Evolutionary conservation across 495 filamentous ascomycete genomes (phyloP), one percentile per base, ranked within the genome.

Genomic region (Viridothelium virens): DNA sequence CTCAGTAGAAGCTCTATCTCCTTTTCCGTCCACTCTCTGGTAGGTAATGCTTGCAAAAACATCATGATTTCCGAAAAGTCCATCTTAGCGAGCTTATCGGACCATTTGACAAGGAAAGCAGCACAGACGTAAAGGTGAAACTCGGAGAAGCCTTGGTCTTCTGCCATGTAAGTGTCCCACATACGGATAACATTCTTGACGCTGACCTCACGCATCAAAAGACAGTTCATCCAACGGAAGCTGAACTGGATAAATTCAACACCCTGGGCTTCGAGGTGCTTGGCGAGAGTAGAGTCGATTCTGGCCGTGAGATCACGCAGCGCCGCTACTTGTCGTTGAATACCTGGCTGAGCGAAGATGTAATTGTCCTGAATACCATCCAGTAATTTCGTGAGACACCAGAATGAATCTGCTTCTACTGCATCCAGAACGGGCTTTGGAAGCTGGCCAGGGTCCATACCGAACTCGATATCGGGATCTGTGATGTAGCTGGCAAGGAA

Each of bases 81-180:
- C 94, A 97, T 97, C 77, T 95, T 96, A 38, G 91, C 84, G 48
- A 98, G 83, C 73, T 92, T 89, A 70, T 94, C 89, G 14, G 93
- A 92, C 94, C 94, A 98, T 76, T 97, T 97, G 38, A 97, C 94
- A n/a, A 98, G 81, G 74, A 98, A 97, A 59, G 94, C 94, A 63
- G 94, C 94, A 75, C 94, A 98, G 38, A 98, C 94, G 76, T 98
- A 98, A 65, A 98, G 83, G 74, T 98, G 94, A 76, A 98, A 98
- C 68, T 93, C 88, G 0, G 92, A 96, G 79, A 98, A 98, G 68
- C 94, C 95, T 81, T 96, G 90, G 69, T 97, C 95, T 82, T 98
- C 94, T 65, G 94, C 91, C 92, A 98, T 85, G 77, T 98, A 98
- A 11, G 94, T 98, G 79, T 98, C 94, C 94, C 94, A 98, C 94